A percentile compares a stretch with the other conserved stretches of the same genome.
Evolutionary conservation across 106 monocot species (phyloP).

Genomic region (Alisma plantagoaquatica): DNA sequence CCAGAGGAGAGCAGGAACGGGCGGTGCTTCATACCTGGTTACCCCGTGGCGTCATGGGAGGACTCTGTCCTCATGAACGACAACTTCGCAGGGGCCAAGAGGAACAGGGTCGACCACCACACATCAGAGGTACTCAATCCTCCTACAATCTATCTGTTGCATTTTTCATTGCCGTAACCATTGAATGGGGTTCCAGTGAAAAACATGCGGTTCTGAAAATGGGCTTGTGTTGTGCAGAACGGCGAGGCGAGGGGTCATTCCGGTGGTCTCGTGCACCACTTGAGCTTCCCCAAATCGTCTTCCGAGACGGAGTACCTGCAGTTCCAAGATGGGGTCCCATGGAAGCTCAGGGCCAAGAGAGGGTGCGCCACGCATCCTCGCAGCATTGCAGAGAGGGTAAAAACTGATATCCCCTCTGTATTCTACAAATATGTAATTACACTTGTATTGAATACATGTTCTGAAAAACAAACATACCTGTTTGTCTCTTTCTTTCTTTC

Average conservation of each 20-base stretch:
- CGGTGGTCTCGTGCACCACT: conserved; percentile 31
- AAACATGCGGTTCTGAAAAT: too few species aligned
- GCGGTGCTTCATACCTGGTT: background rate
- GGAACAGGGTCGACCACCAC: too few species aligned
- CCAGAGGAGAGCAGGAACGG: background rate
- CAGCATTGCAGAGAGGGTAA: conserved; percentile 82
- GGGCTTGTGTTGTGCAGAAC: too few species aligned
- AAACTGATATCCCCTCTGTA: background rate
- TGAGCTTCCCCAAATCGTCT: conserved; percentile 48
- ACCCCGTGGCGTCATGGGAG: too few species aligned
- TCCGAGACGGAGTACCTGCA: conserved; percentile 64
- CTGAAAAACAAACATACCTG: too few species aligned
- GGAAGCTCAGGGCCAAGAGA: conserved; percentile 70
- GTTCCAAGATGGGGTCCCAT: conserved; percentile 76
- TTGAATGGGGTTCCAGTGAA: too few species aligned
- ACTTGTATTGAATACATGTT: too few species aligned
- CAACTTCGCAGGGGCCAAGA: background rate
- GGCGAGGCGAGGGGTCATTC: conserved; percentile 20
- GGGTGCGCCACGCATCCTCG: conserved; percentile 82
- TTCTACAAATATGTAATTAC: too few species aligned
- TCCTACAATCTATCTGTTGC: background rate
- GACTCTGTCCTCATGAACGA: too few species aligned
- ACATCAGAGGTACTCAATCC: background rate
- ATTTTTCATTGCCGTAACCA: background rate
- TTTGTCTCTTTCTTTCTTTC: too few species aligned